Conservation (phyloP, 768 basidiomycete genomes). For the Tephrocybe sp. region DNA sequence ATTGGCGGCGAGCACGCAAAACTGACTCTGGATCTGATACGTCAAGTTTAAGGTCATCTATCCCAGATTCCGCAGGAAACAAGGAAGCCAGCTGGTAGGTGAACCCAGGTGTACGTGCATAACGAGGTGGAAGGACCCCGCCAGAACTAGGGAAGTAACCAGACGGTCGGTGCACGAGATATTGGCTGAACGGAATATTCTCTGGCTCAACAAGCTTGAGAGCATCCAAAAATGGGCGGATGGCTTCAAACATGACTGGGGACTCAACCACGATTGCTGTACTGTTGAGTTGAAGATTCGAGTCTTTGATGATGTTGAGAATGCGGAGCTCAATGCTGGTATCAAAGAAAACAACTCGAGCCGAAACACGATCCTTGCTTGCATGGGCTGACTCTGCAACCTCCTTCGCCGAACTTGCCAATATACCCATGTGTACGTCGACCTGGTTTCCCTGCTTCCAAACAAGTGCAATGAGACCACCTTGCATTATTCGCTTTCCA, state of each 20-base stretch:
- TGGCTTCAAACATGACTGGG: conserved; percentile 63
- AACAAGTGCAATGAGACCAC: conserved; percentile 62
- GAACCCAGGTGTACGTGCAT: conserved; percentile 54
- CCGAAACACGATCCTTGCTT: conserved; percentile 30
- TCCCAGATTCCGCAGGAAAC: conserved; percentile 37
- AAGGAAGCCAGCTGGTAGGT: conserved; percentile 53
- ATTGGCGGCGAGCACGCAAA: conserved; percentile 39
- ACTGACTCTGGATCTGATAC: conserved; percentile 42
- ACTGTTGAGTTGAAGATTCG: conserved; percentile 15
- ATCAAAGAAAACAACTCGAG: conserved; percentile 66
- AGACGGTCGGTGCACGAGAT: conserved; percentile 43
- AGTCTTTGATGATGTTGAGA: conserved; percentile 25
- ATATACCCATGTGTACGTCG: conserved; percentile 53
- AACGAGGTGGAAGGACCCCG: conserved; percentile 53
- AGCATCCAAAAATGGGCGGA: conserved; percentile 65
- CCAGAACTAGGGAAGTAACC: conserved; percentile 28
- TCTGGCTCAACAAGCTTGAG: conserved; percentile 52
- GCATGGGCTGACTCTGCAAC: conserved; percentile 40
- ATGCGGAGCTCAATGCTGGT: conserved; percentile 49
- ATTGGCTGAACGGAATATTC: conserved; percentile 52
- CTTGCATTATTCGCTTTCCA: conserved; percentile 56
- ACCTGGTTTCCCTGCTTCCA: conserved; percentile 33
- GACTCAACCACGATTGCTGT: conserved; percentile 52
- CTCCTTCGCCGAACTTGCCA: conserved; percentile 41
- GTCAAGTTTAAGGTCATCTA: conserved; percentile 37